These are phyloP conservation scores for Jaltomata sinuosa DNA, from an alignment of 257 asterid species.

Conservation along the genomic window DNA sequence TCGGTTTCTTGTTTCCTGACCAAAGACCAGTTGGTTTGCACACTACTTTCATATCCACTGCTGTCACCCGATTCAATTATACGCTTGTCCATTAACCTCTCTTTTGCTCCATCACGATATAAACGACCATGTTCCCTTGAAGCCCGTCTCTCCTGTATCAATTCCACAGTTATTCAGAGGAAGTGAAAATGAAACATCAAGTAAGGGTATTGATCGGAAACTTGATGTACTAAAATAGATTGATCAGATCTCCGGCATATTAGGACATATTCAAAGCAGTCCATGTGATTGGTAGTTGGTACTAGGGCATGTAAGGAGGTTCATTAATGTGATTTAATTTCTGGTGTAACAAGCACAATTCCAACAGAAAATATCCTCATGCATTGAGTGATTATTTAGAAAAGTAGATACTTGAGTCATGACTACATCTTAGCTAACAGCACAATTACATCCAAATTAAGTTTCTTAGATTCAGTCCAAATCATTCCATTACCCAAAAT, in stretches of 20 bases:
- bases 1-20: constrained; percentile 60
- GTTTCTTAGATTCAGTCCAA: not conserved
- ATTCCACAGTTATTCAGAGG: not conserved
- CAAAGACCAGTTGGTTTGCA: constrained; percentile 42
- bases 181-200: not conserved
- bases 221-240: not conserved
- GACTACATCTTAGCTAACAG: not conserved
- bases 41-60: constrained; percentile 80
- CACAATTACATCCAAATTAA: not conserved
- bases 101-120: constrained; percentile 29
- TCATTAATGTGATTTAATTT: not conserved
- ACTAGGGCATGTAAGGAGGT: not conserved
- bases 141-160: constrained; percentile 52
- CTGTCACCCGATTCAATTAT: constrained; percentile 66
- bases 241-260: not conserved
- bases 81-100: constrained; percentile 34
- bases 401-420: not conserved
- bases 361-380: not conserved
- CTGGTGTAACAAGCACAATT: not conserved
- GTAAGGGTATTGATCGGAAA: not conserved
- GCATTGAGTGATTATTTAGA: not conserved
- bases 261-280: not conserved
- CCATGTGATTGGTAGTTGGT: not conserved
- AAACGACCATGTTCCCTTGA: constrained; percentile 38
- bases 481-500: not conserved